A percentile compares a stretch with the other conserved stretches of the same genome.
Conservation (phyloP, 495 filamentous ascomycete genomes). For the Chaetomium tenue region DNA sequence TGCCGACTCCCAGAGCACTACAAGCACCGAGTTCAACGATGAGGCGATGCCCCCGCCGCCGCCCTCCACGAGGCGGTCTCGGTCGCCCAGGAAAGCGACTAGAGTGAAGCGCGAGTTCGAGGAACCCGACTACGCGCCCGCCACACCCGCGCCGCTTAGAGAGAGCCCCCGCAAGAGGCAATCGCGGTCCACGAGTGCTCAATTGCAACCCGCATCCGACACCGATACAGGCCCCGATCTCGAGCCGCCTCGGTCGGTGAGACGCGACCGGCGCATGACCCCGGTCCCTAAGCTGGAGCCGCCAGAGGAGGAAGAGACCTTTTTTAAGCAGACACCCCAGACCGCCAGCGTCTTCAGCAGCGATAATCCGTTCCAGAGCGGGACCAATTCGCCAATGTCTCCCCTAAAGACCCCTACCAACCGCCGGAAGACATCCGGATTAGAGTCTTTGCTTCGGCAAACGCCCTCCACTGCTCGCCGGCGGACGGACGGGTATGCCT, state of each 20-base stretch:
- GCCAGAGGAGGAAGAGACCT: constrained; percentile 37
- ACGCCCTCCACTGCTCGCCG: constrained; percentile 36
- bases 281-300: constrained; percentile 48
- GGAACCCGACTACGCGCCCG: constrained; percentile 43
- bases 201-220: constrained; percentile 45
- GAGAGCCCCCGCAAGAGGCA: constrained; percentile 53
- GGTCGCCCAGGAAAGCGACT: constrained; percentile 49
- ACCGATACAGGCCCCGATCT: constrained; percentile 50
- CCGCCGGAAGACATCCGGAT: constrained; percentile 40
- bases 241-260: constrained; percentile 31
- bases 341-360: constrained; percentile 67
- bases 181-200: constrained; percentile 48
- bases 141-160: constrained; percentile 38
- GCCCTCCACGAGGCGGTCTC: constrained; percentile 39
- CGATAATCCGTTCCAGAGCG: constrained; percentile 96
- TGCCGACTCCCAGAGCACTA: constrained; percentile 54
- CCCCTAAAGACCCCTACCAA: constrained; percentile 42
- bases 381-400: constrained; percentile 47
- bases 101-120: constrained; percentile 47
- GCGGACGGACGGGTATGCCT: constrained; percentile 37
- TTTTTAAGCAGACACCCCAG: constrained; percentile 46
- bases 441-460: constrained; percentile 28
- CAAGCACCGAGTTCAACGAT: constrained; percentile 45
- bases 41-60: constrained; percentile 48
- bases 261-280: constrained; percentile 36